Conservation (phyloP, 768 basidiomycete genomes). For the Leucocoprinus sp. region DNA sequence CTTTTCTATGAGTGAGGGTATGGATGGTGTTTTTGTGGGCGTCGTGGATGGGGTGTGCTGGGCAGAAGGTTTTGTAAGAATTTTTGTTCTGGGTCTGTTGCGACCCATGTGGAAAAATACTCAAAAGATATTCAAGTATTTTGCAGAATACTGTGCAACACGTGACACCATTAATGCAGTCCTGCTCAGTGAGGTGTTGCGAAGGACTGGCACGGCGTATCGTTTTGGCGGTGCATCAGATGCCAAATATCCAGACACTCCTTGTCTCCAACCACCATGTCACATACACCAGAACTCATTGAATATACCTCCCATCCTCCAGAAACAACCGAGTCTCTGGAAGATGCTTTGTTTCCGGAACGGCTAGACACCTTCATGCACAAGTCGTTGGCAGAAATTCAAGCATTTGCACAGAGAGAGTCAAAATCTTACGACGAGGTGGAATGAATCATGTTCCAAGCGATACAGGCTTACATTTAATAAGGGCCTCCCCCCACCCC, state of each 20-base stretch:
- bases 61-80: conserved; percentile 22
- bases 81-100: conserved; percentile 42
- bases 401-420: conserved; percentile 55
- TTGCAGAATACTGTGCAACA: too few species aligned
- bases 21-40: conserved; percentile 30
- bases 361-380: conserved; percentile 58
- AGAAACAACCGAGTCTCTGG: conserved; percentile 18
- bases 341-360: conserved; percentile 53
- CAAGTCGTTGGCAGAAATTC: conserved; percentile 47
- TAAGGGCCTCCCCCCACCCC: conserved; percentile 14
- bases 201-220: not conserved
- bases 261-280: conserved; percentile 1
- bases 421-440: conserved; percentile 54
- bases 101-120: conserved; percentile 40
- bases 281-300: conserved; percentile 15
- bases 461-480: conserved; percentile 10
- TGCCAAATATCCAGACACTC: not conserved
- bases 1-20: conserved; percentile 59
- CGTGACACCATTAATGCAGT: too few species aligned
- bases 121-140: too few species aligned
- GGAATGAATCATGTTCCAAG: conserved; percentile 10
- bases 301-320: conserved; percentile 21
- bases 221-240: not conserved
- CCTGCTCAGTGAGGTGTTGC: too few species aligned
- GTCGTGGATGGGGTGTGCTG: conserved; percentile 15